Base-by-base conservation (phyloP, 2,329 filamentous ascomycete genomes). In the Aspergillus sclerotialis region DNA sequence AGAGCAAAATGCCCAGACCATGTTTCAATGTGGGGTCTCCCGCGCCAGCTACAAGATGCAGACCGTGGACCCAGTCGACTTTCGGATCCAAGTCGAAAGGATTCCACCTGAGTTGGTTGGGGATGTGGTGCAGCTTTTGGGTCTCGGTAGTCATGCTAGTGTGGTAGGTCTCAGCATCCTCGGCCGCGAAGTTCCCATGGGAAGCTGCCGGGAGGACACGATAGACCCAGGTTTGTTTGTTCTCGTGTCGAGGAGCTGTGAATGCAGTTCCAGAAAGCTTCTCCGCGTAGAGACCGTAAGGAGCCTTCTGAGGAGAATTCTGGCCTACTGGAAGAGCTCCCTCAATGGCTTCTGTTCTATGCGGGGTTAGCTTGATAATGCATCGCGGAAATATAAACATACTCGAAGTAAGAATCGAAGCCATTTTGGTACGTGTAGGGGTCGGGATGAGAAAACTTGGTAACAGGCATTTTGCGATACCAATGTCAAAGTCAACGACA, bases 221-320 rank as follows among this genome's bases (percentile, higher is more conserved):
- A 53, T 86, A 86, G 17, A 84, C 70, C 80, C 81, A 85, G 26
- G 80, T 72, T 55, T 84, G 80, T 51, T 76, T 76, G 60, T 83
- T 85, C 37, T 81, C 73, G 53, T 76, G 68, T 17, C 82, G 69
- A 0, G 81, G 80, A 2, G 80, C 78, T 4, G 80, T 84, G 55
- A 86, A 86, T 18, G 82, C 70, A 2, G 79, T 83, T 6, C 81
- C 82, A 0, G 80, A 84, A 28, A 85, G 70, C 65, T 84, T 83
- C 64, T 94, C 87, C 17, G 85, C 78, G 63, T 92, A 92, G 17
- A 94, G 76, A 1, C 85, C 86, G 45, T 79, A 77, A 0, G 84
- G 73, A 0, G 80, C 80, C 54, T 87, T 86, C 57, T 93, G 86
- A 0, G 87, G 87, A 3, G 83, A 86, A 68, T 93, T 94, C 27